These are phyloP conservation scores for Ceratobasidium sp. DNA, from an alignment of 1,284 basidiomycete species.

Conservation along the genomic window DNA sequence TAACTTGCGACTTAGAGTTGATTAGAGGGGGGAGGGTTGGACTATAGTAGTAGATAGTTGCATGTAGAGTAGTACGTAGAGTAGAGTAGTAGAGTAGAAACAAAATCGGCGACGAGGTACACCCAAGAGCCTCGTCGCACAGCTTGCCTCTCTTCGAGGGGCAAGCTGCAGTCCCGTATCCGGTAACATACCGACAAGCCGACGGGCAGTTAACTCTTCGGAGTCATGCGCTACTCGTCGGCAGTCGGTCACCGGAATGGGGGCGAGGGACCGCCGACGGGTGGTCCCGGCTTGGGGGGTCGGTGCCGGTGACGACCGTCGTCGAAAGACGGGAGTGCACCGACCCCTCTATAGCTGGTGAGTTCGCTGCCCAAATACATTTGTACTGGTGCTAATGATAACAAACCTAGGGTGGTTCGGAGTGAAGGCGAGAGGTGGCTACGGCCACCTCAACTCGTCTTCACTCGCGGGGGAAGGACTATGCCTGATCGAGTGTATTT, in stretches of 20 bases:
- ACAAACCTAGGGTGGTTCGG: too few species aligned
- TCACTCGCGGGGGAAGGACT: too few species aligned
- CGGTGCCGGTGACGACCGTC: neutral
- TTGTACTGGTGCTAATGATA: too few species aligned
- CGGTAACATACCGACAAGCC: neutral
- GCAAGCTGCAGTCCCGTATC: neutral
- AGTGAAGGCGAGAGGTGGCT: too few species aligned
- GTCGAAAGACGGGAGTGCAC: neutral
- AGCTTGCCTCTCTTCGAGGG: neutral
- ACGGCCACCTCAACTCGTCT: too few species aligned
- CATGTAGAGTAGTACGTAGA: neutral
- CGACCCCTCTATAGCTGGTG: conserved; percentile 1
- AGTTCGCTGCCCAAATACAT: neutral
- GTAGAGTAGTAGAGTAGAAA: neutral
- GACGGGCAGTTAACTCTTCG: neutral
- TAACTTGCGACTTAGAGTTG: neutral
- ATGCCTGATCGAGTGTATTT: too few species aligned
- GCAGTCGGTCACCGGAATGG: neutral
- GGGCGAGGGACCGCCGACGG: conserved; percentile 8
- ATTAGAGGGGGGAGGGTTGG: neutral
- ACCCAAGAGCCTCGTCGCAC: neutral
- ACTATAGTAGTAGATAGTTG: neutral
- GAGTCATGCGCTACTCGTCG: neutral
- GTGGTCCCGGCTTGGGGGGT: neutral
- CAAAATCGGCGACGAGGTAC: neutral